phyloP scores from a whole-genome alignment of 805 yeast genomes.

The Starmerella powellii region DNA sequence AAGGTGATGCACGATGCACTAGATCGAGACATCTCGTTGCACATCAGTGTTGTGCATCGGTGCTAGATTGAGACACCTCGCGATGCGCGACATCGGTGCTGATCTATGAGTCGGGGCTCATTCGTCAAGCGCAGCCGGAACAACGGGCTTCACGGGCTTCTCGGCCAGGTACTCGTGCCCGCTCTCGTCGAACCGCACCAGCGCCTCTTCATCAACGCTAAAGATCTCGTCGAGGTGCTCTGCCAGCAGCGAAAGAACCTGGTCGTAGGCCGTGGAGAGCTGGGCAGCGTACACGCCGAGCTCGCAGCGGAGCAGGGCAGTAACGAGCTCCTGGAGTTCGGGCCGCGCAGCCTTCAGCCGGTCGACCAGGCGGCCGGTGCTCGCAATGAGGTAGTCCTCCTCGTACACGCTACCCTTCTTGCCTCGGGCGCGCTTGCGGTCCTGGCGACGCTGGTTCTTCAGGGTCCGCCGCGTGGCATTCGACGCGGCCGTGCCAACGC shows the following conservation, averaged over 20 bases:
- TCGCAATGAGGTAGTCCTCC: slow-evolving; percentile 82
- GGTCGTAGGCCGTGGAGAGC: slow-evolving; percentile 56
- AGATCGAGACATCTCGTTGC: no score
- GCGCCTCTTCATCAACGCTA: slow-evolving; percentile 66
- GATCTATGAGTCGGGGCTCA: no score
- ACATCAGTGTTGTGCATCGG: no score
- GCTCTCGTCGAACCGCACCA: slow-evolving; percentile 79
- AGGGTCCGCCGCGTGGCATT: slow-evolving; percentile 90
- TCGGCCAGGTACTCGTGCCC: slow-evolving; percentile 67
- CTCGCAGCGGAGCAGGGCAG: slow-evolving; percentile 58
- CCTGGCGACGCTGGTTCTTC: slow-evolving; percentile 88
- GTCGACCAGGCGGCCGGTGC: slow-evolving; percentile 78
- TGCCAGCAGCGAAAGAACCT: slow-evolving; percentile 42
- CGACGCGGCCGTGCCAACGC: slow-evolving; percentile 89
- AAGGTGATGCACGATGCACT: no score
- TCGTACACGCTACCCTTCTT: slow-evolving; percentile 96
- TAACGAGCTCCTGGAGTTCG: slow-evolving; percentile 64
- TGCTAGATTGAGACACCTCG: no score
- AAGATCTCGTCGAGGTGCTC: slow-evolving; percentile 67
- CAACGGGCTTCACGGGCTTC: slow-evolving; percentile 18
- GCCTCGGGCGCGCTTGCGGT: slow-evolving; percentile 90
- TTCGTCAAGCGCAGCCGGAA: slow-evolving; percentile 7
- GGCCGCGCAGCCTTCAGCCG: slow-evolving; percentile 60
- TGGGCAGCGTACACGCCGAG: slow-evolving; percentile 72
- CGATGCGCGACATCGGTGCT: no score